Percentiles rank a stretch among this genome's conserved stretches.
Evolutionary conservation across 345 rosid species (phyloP).

Genomic region (Lagerstroemia speciosa): DNA sequence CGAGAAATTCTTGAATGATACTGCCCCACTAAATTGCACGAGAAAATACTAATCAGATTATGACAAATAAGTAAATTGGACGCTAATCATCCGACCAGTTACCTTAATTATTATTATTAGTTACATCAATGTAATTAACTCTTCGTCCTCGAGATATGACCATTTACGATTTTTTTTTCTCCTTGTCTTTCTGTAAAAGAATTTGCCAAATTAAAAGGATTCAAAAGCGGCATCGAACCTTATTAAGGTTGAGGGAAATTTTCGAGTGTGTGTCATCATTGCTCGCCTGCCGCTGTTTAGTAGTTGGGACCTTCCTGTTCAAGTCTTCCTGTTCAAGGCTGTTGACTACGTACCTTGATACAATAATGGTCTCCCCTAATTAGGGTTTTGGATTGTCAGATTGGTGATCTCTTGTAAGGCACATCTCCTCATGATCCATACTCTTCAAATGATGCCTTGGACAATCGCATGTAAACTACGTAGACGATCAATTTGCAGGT

Average conservation of each 20-base stretch:
- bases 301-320: constrained; percentile 19
- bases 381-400: not conserved
- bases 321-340: constrained; percentile 16
- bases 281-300: not conserved
- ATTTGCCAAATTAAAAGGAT: not conserved
- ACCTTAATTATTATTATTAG: too few relatives aligned
- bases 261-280: not conserved
- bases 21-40: too few relatives aligned
- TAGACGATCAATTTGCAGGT: not conserved
- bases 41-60: too few relatives aligned
- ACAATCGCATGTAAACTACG: not conserved
- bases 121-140: too few relatives aligned
- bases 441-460: not conserved
- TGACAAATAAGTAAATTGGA: too few relatives aligned
- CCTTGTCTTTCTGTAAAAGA: too few relatives aligned
- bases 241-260: not conserved
- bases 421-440: not conserved
- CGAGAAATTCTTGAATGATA: too few relatives aligned
- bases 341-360: constrained; percentile 8
- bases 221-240: not conserved
- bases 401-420: not conserved
- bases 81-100: too few relatives aligned
- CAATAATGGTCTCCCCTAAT: not conserved
- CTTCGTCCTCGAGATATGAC: too few relatives aligned
- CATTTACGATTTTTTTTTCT: too few relatives aligned